Conservation (phyloP, 2,329 filamentous ascomycete species). For the Paramyrothecium sp. region DNA sequence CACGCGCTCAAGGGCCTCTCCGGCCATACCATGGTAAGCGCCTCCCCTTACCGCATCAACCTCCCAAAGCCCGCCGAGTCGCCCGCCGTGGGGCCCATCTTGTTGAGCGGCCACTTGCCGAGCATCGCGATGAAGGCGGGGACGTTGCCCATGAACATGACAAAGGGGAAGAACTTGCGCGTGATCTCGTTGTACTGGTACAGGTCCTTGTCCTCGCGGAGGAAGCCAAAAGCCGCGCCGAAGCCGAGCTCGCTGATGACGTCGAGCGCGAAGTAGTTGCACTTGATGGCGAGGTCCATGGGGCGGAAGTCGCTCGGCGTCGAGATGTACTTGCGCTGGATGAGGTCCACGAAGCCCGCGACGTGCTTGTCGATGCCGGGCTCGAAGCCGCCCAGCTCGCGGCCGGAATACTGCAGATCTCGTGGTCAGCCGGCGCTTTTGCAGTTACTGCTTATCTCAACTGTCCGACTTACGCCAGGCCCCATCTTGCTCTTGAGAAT, state of each 20-base stretch:
- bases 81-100: conserved; percentile 17
- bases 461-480: background rate
- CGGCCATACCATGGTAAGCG: too few relatives aligned
- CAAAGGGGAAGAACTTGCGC: conserved; percentile 6
- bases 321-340: background rate
- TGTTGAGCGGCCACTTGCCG: conserved; percentile 13
- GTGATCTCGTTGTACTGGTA: conserved; percentile 17
- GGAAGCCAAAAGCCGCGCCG: conserved; percentile 22
- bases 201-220: conserved; percentile 19
- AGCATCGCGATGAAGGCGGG: conserved; percentile 18
- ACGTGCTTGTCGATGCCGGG: background rate
- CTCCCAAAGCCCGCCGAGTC: conserved; percentile 32
- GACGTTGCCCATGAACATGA: conserved; percentile 18
- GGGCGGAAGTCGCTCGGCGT: background rate
- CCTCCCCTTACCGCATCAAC: conserved; percentile 42
- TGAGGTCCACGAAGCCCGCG: background rate
- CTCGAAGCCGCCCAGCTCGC: conserved; percentile 1
- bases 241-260: conserved; percentile 22
- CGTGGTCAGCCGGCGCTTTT: background rate
- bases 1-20: too few relatives aligned
- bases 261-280: conserved; percentile 18
- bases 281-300: conserved; percentile 2
- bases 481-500: conserved; percentile 2
- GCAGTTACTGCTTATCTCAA: background rate
- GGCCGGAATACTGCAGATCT: background rate